These are phyloP conservation scores for Echria macrotheca DNA, from an alignment of 495 filamentous ascomycete species.

Conservation along the genomic window DNA sequence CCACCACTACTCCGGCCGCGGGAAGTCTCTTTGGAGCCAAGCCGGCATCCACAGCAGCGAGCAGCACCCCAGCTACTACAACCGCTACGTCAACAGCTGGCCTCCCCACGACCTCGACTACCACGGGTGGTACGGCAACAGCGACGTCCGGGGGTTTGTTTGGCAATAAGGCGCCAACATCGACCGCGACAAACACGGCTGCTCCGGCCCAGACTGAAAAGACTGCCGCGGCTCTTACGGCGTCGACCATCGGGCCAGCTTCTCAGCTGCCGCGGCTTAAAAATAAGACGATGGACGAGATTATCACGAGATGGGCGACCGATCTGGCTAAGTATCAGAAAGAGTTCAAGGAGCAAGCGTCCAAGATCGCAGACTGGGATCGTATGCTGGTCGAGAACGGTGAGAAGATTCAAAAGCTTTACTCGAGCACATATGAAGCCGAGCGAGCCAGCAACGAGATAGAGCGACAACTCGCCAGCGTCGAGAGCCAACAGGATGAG, in stretches of 20 bases:
- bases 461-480: slow-evolving; percentile 77
- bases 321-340: slow-evolving; percentile 94
- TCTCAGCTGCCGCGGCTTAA: slow-evolving; percentile 85
- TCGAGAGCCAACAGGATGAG: slow-evolving; percentile 90
- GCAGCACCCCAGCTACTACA: not conserved
- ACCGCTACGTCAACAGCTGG: not conserved
- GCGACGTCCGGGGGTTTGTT: not conserved
- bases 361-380: slow-evolving; percentile 87
- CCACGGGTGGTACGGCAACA: not conserved
- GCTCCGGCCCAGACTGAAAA: slow-evolving; percentile 21
- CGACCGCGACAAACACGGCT: slow-evolving; percentile 12
- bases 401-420: slow-evolving; percentile 86
- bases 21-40: slow-evolving; percentile 1
- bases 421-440: slow-evolving; percentile 79
- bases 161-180: not conserved
- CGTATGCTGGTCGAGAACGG: slow-evolving; percentile 84
- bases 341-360: slow-evolving; percentile 84
- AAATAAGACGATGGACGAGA: slow-evolving; percentile 99
- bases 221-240: slow-evolving; percentile 44
- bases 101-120: not conserved
- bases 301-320: slow-evolving; percentile 95
- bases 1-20: not conserved
- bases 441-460: slow-evolving; percentile 86
- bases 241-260: slow-evolving; percentile 71
- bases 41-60: not conserved